Evolutionary conservation across 257 asterid species (phyloP).

Genomic region (Anisodus acutangulus): DNA sequence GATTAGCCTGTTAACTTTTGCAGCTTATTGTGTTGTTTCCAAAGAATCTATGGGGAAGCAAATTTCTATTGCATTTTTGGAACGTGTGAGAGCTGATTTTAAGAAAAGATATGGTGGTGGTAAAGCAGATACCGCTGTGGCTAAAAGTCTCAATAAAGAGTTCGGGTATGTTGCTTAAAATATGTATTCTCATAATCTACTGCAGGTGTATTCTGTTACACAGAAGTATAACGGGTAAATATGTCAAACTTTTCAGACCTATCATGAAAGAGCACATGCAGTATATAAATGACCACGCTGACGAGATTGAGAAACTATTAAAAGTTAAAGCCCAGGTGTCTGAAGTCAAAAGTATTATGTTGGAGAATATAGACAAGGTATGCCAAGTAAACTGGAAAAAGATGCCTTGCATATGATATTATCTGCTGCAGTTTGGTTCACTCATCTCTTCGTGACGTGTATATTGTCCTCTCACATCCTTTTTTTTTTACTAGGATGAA

Average conservation of each 20-base stretch:
- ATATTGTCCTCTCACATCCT: neutral
- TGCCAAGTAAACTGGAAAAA: slow-evolving; percentile 23
- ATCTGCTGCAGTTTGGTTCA: neutral
- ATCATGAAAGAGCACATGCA: slow-evolving; percentile 92
- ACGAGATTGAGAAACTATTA: slow-evolving; percentile 84
- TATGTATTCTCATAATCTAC: neutral
- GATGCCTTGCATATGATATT: neutral
- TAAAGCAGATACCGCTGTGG: slow-evolving; percentile 86
- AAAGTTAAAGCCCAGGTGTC: slow-evolving; percentile 93
- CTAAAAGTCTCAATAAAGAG: slow-evolving; percentile 87
- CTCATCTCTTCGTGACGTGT: neutral
- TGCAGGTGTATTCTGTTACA: neutral
- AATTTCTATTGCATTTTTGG: slow-evolving; percentile 83
- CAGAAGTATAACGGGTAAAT: slow-evolving; percentile 5
- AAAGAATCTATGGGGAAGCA: slow-evolving; percentile 92
- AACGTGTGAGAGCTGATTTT: slow-evolving; percentile 86
- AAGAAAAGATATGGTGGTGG: slow-evolving; percentile 94
- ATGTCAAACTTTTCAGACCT: slow-evolving; percentile 53
- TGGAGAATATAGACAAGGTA: slow-evolving; percentile 91
- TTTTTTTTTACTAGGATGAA: neutral
- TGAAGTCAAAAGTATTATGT: slow-evolving; percentile 85
- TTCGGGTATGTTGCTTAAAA: slow-evolving; percentile 65
- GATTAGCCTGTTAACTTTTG: slow-evolving; percentile 30
- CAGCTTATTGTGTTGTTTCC: slow-evolving; percentile 94
- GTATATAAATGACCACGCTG: slow-evolving; percentile 84